Evolutionary conservation across 257 asterid species (phyloP), one percentile per base, ranked within the genome.

Genomic region (Forsythia viridissima): DNA sequence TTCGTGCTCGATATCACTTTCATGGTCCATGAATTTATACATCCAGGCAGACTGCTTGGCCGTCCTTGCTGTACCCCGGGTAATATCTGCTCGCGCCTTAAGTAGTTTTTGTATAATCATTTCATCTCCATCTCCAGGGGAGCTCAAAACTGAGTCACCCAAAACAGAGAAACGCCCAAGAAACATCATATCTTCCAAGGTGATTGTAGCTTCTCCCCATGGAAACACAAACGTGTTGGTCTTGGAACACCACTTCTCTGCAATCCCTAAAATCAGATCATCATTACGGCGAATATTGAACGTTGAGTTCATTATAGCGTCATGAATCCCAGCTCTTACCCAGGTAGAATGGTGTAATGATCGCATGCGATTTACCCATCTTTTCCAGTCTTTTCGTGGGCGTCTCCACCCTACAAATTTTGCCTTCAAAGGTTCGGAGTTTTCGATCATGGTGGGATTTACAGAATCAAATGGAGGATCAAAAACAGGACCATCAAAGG

Each of bases 1-100:
- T 24, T 71, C 81, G 38, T 86, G 87, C 82, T 86, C 82, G 36
- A 80, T 38, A 10, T 36, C 6, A 5, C 63, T 44, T 16, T 73
- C 80, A 20, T 21, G 51, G 30, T 57, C 80, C 52, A 24, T 70
- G 38, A 82, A 85, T 10, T 66, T 13, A 2, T 67, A 12, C 44
- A 83, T 43, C 89, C 87, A 83, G 0, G 43, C 4, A 65, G 3
- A 2, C 13, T 74, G 66, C 9, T 40, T 8, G 12, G 20, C 40
- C 1, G 2, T 52, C 13, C 20, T 8, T 10, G 13, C n/a, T 12
- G 16, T 18, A 9, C 55, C 20, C 7, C 10, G 16, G 30, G 3
- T 41, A 12, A 15, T 37, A 4, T 44, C 5, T 1, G 16, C 13
- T 4, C 63, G 16, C 0, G 52, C 70, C 11, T 74, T 18, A 18